Evolutionary conservation across 176 grass and related monocot species (phyloP), one percentile per base, ranked within the genome.

Genomic region (Hyparrhenia diplandra): DNA sequence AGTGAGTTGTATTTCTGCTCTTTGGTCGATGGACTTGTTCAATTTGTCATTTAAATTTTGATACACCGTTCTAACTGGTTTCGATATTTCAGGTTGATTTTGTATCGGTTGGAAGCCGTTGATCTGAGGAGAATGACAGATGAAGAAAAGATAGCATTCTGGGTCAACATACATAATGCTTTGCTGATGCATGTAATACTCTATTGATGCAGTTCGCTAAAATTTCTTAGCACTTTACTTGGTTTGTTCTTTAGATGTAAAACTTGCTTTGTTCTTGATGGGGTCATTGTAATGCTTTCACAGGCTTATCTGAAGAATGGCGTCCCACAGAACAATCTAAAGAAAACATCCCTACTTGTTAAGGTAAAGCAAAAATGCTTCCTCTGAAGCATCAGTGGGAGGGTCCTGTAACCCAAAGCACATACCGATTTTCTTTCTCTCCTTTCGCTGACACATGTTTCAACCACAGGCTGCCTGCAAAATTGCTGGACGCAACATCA

Each of bases 101-200:
- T 95, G 41, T 90, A 82, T 58, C 82, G 80, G 23, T 37, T 99
- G 43, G 91, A 99, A 89, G 85, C 87, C 11, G 85, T 93, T 67
- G 93, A 99, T 90, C 91, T 90, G 28, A 95, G 87, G 69, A 93
- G 90, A 54, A 81, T 96, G 82, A 91, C 86, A 55, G 80, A 92
- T 47, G 90, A 95, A 67, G 97, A 96, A 77, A 99, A 92, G 83
- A 78, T 99, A 10, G 91, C 97, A 1, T 92, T 99, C 67, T 99
- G 93, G 93, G 87, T 99, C 39, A 99, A 99, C 82, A 90, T 99
- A 80, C 97, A 99, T 82, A 99, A 99, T 55, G 89, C 90, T 43
- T 75, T 96, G 69, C 69, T 95, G 67, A 99, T 99, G 97, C 93
- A 99, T 93, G 97, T 99, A 93, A 75, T 72, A 41, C n/a, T 74